These are phyloP conservation scores for Trichoderma sp. DNA, from an alignment of 2,329 filamentous ascomycete species.

Conservation along the genomic window DNA sequence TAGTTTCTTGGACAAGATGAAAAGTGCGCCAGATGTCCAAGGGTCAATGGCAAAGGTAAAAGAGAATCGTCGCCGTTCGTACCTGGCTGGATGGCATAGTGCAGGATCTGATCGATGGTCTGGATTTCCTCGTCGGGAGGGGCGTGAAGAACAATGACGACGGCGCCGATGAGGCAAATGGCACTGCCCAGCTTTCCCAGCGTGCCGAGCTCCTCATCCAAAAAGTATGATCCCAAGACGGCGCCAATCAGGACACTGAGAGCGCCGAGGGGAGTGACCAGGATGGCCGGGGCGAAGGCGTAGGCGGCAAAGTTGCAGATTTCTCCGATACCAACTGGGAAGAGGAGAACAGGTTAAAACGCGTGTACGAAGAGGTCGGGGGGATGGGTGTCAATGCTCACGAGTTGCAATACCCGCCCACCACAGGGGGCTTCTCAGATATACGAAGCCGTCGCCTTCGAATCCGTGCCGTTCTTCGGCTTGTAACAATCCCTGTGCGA, in stretches of 20 bases:
- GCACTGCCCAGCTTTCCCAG: conserved; percentile 93
- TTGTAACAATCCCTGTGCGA: conserved; percentile 76
- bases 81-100: conserved; percentile 91
- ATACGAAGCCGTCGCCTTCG: conserved; percentile 92
- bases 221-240: conserved; percentile 89
- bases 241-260: conserved; percentile 93
- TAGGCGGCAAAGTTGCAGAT: conserved; percentile 97
- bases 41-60: not conserved
- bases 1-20: not conserved
- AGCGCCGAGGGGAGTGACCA: conserved; percentile 92
- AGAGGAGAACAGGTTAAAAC: conserved; percentile 24
- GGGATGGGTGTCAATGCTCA: conserved; percentile 44
- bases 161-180: conserved; percentile 90
- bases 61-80: conserved; percentile 24
- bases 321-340: conserved; percentile 82
- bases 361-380: not conserved
- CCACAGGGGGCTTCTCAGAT: conserved; percentile 93
- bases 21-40: not conserved
- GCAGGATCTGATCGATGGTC: conserved; percentile 86
- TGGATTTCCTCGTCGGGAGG: conserved; percentile 89
- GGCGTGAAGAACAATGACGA: conserved; percentile 96
- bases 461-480: conserved; percentile 90
- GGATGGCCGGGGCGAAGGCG: conserved; percentile 96
- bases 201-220: conserved; percentile 84
- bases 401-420: conserved; percentile 91